Base-by-base conservation (phyloP, 2,329 filamentous ascomycete genomes). In the Tympanopsis confertula region DNA sequence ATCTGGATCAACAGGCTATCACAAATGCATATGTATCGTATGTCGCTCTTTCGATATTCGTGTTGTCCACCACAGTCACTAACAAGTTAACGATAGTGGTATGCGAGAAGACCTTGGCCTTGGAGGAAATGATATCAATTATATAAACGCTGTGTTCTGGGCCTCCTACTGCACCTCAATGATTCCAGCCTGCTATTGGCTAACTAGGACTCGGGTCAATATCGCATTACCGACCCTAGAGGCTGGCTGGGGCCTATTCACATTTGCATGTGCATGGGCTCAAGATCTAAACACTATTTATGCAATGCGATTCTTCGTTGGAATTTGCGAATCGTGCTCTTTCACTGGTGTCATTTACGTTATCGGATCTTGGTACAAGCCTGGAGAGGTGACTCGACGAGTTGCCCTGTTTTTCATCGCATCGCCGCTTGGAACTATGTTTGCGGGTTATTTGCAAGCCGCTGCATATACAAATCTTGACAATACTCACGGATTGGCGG, bases 321-420 rank as follows among this genome's bases (percentile, higher is more conserved):
- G 22, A 26, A 26, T 26, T n/a, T 26, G 22, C 22, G 54, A 57
- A 40, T 45, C 49, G 1, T 54, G 47, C 30, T 53, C 51, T 7
- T 58, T 56, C 37, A 42, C 48, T 2, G 57, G 57, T 1, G 56
- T 51, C 3, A 56, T 59, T 26, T 59, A 56, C 36, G 54, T 63
- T 7, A 46, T 64, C 1, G 54, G 57, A 2, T 59, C 56, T 4
- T 66, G 60, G 62, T 66, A 65, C 37, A 63, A 56, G 1, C 55
- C 59, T 38, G 49, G 43, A 32, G 53, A 57, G 35, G 39, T 54
- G 19, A 50, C 50, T 14, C 50, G 54, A 24, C 49, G 54, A n/a
- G 47, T 53, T 3, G 48, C 48, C 1, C 37, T 57, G 3, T 57
- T 57, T 35, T 55, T 50, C 39, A 51, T 52, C 35, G 52, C 53